phyloP scores from a whole-genome alignment of 2,329 filamentous ascomycete genomes.

The Colletotrichum lindemuthianum region DNA sequence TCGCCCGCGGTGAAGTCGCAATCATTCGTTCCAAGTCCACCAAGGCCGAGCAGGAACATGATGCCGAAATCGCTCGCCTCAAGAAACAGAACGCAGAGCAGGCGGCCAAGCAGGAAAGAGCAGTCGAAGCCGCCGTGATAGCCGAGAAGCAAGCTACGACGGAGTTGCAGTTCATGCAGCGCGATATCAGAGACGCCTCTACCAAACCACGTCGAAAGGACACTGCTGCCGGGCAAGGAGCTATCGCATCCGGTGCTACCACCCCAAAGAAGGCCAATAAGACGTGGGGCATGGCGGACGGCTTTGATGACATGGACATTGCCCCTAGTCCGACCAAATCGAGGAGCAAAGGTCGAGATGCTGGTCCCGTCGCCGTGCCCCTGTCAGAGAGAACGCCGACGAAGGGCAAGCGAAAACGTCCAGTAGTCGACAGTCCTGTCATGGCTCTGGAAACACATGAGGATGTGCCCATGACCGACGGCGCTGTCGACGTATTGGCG shows the following conservation, averaged over 20 bases:
- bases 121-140: constrained; percentile 71
- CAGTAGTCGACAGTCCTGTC: constrained; percentile 72
- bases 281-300: constrained; percentile 72
- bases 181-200: constrained; percentile 72
- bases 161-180: constrained; percentile 77
- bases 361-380: constrained; percentile 54
- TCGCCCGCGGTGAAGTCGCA: constrained; percentile 76
- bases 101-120: constrained; percentile 69
- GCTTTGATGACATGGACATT: constrained; percentile 77
- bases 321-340: constrained; percentile 64
- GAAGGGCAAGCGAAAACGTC: constrained; percentile 77
- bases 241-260: constrained; percentile 39
- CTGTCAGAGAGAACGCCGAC: constrained; percentile 68
- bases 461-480: constrained; percentile 50
- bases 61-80: constrained; percentile 69
- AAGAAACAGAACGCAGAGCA: constrained; percentile 73
- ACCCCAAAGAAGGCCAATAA: constrained; percentile 71
- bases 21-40: constrained; percentile 79
- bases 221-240: constrained; percentile 35
- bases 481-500: constrained; percentile 26
- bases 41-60: constrained; percentile 69
- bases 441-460: constrained; percentile 66
- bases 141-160: constrained; percentile 74
- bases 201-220: constrained; percentile 61
- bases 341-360: constrained; percentile 52